Evolutionary conservation across 2,329 filamentous ascomycete genomes (phyloP).

Genomic region (Microdochium trichocladiopsis): DNA sequence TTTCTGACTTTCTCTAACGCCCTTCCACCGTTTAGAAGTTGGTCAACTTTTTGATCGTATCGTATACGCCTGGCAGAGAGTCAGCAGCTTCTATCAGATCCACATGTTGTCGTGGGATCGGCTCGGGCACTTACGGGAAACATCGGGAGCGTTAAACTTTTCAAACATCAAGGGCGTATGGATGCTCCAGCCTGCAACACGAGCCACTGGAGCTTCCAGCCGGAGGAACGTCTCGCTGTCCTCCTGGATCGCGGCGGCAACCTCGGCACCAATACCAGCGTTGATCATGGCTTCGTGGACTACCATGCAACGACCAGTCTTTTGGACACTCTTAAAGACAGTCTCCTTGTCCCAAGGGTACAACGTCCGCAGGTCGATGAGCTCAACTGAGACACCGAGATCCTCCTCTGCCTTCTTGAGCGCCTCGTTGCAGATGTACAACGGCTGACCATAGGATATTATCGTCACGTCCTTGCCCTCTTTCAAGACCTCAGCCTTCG

Average conservation of each 20-base stretch:
- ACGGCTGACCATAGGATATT: constrained; percentile 80
- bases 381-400: constrained; percentile 69
- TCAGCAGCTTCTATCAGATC: no score
- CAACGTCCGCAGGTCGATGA: constrained; percentile 81
- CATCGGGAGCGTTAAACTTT: constrained; percentile 75
- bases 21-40: constrained; percentile 42
- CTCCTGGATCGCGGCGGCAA: constrained; percentile 83
- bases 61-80: constrained; percentile 55
- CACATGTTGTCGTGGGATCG: no score
- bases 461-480: constrained; percentile 75
- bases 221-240: constrained; percentile 67
- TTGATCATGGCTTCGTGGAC: constrained; percentile 93
- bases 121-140: constrained; percentile 81
- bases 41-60: constrained; percentile 60
- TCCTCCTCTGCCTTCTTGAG: constrained; percentile 70
- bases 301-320: constrained; percentile 79
- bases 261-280: constrained; percentile 80
- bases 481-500: constrained; percentile 79
- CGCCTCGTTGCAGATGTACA: constrained; percentile 76
- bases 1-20: no score
- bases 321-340: constrained; percentile 73
- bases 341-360: constrained; percentile 88
- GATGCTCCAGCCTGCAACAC: constrained; percentile 85
- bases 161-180: constrained; percentile 77
- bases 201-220: constrained; percentile 76